Evolutionary conservation across 306 rosid genomes (phyloP).

Genomic region (cucumber (Cucumis sativus)): DNA sequence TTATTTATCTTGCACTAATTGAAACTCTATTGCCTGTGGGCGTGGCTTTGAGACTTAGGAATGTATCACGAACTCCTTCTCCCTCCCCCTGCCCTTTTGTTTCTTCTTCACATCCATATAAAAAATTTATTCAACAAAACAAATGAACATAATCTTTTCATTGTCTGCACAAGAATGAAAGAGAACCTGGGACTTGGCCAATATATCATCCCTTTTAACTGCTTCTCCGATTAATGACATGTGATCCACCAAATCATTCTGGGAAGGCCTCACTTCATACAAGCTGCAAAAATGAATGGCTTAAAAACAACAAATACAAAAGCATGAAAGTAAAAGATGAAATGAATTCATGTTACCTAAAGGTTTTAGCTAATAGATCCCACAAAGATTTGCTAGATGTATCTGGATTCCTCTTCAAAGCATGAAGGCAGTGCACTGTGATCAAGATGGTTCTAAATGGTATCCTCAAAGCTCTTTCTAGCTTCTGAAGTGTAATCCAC

Average conservation of each 20-base stretch:
- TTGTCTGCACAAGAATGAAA: background rate
- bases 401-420: slow-evolving; percentile 42
- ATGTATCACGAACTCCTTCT: background rate
- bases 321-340: background rate
- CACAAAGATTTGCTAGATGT: slow-evolving; percentile 45
- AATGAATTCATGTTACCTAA: slow-evolving; percentile 30
- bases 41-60: background rate
- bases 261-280: slow-evolving; percentile 33
- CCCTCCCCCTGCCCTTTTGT: background rate
- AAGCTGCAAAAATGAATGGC: slow-evolving; percentile 31
- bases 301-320: background rate
- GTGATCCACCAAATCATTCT: slow-evolving; percentile 32
- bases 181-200: slow-evolving; percentile 61
- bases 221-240: slow-evolving; percentile 26
- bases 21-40: background rate
- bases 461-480: slow-evolving; percentile 56
- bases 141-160: background rate
- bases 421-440: slow-evolving; percentile 51
- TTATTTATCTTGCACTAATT: background rate
- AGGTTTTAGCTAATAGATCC: slow-evolving; percentile 55
- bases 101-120: background rate
- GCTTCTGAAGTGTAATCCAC: slow-evolving; percentile 73
- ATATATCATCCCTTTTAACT: slow-evolving; percentile 19
- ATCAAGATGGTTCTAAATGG: slow-evolving; percentile 46
- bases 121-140: background rate